These are phyloP conservation scores for Cucurbita maxima DNA, from an alignment of 306 rosid genomes.

Conservation along the genomic window DNA sequence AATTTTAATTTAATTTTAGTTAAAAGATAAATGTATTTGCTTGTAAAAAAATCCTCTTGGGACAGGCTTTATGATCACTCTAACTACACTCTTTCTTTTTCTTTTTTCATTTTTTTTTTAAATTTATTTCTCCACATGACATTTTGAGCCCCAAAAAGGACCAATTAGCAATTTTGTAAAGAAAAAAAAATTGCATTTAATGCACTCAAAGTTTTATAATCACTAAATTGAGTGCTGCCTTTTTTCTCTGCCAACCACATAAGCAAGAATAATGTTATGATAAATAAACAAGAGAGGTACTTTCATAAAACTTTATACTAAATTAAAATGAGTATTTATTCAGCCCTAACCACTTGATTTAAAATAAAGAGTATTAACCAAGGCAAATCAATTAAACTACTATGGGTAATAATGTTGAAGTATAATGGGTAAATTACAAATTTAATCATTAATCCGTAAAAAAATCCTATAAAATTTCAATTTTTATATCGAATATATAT, in stretches of 20 bases:
- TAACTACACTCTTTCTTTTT: neutral
- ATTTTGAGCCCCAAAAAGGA: neutral
- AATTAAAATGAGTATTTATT: neutral
- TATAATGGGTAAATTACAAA: no score
- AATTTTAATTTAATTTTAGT: no score
- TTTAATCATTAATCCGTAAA: no score
- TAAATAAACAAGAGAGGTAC: neutral
- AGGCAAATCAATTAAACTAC: neutral
- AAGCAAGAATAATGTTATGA: neutral
- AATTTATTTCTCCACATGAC: neutral
- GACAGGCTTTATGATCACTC: slow-evolving; percentile 4
- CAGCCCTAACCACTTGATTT: neutral
- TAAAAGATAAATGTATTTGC: no score
- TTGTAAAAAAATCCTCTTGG: no score
- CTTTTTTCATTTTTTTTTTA: no score
- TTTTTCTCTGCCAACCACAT: neutral
- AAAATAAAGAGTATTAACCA: neutral
- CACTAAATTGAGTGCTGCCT: neutral
- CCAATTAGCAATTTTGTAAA: neutral
- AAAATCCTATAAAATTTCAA: no score
- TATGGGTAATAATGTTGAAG: no score
- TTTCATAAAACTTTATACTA: neutral
- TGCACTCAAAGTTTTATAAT: neutral
- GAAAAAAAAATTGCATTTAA: neutral
- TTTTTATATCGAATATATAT: no score